Base-by-base conservation (phyloP, 2,329 filamentous ascomycete genomes). In the Phialophora chinensis region DNA sequence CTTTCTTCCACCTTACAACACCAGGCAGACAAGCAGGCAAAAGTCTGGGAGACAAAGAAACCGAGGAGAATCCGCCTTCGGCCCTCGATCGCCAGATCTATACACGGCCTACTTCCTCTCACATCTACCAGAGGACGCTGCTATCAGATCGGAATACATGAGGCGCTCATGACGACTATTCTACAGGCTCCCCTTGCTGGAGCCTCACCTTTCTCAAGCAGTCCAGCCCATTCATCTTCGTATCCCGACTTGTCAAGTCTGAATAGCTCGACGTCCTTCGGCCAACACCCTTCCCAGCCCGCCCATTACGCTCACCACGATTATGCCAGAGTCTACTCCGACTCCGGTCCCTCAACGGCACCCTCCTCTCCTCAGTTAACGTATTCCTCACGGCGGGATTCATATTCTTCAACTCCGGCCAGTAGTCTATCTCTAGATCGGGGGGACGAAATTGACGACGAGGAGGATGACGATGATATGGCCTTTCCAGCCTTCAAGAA, bases 401-500 rank as follows among this genome's bases (percentile, higher is more conserved):
- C 77, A 14, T 79, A 78, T 60, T 73, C 75, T 7, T 77, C 79
- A 3, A 75, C 78, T 50, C 76, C 78, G 14, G 69, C 79, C 17
- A 78, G 77, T 66, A 77, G 73, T 61, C 62, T 80, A 11, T 79
- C 80, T 0, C 73, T 80, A 49, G 73, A 74, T 60, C 71, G 72
- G 20, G 70, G 72, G 54, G 66, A 71, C 52, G 53, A 55, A 17
- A 71, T 73, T 23, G 71, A 74, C 20, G 69, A 73, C 20, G 69
- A 73, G n/a, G 72, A 72, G 47, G 73, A 73, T 54, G 38, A 44
- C 17, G 38, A 44, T 44, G 78, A 77, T 50, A 77, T 83, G 62
- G 72, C 76, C 4, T 83, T 85, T 70, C 81, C 82, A 8, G 76
- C 79, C 60, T 84, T 83, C 72, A 76, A 58, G 42, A 59, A 58